Conservation (phyloP, 208 protist genomes). For the Acanthamoeba royreba region DNA sequence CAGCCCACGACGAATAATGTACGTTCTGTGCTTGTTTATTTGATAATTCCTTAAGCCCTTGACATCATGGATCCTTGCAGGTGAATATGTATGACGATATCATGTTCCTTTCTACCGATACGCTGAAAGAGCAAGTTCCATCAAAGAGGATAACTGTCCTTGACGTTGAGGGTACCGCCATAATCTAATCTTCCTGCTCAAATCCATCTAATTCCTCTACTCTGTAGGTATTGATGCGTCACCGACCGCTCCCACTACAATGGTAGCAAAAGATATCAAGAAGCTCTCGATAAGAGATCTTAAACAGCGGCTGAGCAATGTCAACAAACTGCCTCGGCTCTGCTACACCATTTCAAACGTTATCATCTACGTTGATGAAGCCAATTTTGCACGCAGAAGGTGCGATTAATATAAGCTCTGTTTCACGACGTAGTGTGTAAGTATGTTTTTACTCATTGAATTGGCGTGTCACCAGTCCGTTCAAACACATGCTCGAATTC, state of each 20-base stretch:
- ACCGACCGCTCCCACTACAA: background rate
- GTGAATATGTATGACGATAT: constrained; percentile 17
- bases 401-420: too few relatives aligned
- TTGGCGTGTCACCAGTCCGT: too few relatives aligned
- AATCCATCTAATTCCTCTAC: background rate
- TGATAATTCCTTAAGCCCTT: background rate
- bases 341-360: constrained; percentile 21
- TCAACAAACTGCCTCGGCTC: background rate
- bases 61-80: background rate
- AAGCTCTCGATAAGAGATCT: background rate
- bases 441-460: too few relatives aligned
- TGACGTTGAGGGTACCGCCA: background rate
- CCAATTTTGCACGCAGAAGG: background rate
- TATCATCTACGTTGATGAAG: constrained; percentile 15
- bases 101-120: background rate
- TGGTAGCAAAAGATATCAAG: background rate
- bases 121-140: background rate
- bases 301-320: background rate
- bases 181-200: background rate
- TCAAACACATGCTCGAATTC: constrained; percentile 22
- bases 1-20: constrained; percentile 12
- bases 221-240: background rate
- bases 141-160: background rate
- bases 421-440: too few relatives aligned
- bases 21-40: background rate